A percentile compares a stretch with the other conserved stretches of the same genome.
Evolutionary conservation across 805 yeast genomes (phyloP).

Genomic region (Kodamaea nitidulidarum): DNA sequence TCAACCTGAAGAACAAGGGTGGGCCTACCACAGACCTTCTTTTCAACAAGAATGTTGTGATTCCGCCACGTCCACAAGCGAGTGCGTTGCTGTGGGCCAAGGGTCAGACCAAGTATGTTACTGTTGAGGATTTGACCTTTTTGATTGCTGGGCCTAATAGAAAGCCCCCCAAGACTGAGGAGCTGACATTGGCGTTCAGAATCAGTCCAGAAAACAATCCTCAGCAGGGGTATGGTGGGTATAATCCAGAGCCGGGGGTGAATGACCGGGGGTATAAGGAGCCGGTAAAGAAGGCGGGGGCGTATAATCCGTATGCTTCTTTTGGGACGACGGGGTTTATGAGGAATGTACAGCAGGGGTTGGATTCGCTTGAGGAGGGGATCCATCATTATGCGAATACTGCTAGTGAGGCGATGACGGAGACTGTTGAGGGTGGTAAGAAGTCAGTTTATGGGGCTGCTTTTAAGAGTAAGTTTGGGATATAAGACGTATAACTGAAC

Average conservation of each 20-base stretch:
- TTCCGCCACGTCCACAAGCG: slow-evolving; percentile 77
- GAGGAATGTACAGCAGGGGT: slow-evolving; percentile 48
- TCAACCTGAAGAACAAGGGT: slow-evolving; percentile 14
- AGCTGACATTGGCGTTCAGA: slow-evolving; percentile 50
- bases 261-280: slow-evolving; percentile 36
- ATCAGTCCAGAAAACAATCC: slow-evolving; percentile 45
- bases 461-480: slow-evolving; percentile 50
- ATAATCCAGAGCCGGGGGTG: slow-evolving; percentile 13
- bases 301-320: slow-evolving; percentile 26
- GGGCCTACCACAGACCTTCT: slow-evolving; percentile 48
- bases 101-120: slow-evolving; percentile 60
- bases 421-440: slow-evolving; percentile 47
- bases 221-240: slow-evolving; percentile 27
- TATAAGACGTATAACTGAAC: slow-evolving; percentile 13
- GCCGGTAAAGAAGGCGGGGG: slow-evolving; percentile 41
- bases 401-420: slow-evolving; percentile 51
- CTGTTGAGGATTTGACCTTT: slow-evolving; percentile 56
- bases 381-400: slow-evolving; percentile 55
- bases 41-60: slow-evolving; percentile 62
- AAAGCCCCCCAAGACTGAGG: slow-evolving; percentile 54
- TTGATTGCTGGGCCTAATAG: slow-evolving; percentile 75
- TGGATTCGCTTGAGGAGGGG: slow-evolving; percentile 51
- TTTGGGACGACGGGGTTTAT: slow-evolving; percentile 35
- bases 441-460: slow-evolving; percentile 49
- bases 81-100: slow-evolving; percentile 83